phyloP scores from a whole-genome alignment of 2,329 filamentous ascomycete genomes.

The Myotisia sp. region DNA sequence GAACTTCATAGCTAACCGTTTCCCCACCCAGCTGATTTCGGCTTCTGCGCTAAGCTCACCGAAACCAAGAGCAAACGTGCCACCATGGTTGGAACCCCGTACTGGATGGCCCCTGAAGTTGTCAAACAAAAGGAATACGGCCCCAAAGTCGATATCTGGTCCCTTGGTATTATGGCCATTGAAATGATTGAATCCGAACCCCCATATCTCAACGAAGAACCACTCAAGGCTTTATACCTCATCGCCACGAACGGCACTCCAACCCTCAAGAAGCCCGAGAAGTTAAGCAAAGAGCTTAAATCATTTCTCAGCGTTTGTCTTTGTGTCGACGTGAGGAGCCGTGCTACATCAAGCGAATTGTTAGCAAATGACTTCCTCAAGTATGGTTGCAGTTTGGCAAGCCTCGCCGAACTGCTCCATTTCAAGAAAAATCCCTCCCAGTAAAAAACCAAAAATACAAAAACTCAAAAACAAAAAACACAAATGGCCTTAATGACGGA shows the following conservation, averaged over 20 bases:
- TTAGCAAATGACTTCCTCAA: slow-evolving; percentile 87
- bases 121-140: slow-evolving; percentile 99
- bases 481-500: too few species aligned
- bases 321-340: slow-evolving; percentile 89
- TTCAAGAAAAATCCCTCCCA: slow-evolving; percentile 39
- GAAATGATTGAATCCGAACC: slow-evolving; percentile 99
- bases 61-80: slow-evolving; percentile 94
- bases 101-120: slow-evolving; percentile 99
- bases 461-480: too few species aligned
- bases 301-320: slow-evolving; percentile 91
- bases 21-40: slow-evolving; percentile 66
- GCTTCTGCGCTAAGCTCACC: slow-evolving; percentile 96
- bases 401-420: slow-evolving; percentile 71
- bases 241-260: slow-evolving; percentile 97
- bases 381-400: slow-evolving; percentile 70
- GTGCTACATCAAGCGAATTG: slow-evolving; percentile 81
- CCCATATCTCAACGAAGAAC: slow-evolving; percentile 94
- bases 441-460: too few species aligned
- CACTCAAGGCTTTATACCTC: slow-evolving; percentile 88
- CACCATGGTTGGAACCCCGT: slow-evolving; percentile 97
- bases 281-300: slow-evolving; percentile 94
- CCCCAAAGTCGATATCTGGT: slow-evolving; percentile 98
- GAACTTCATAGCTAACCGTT: slow-evolving; percentile 10
- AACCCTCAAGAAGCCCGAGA: slow-evolving; percentile 93
- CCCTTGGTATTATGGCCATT: slow-evolving; percentile 96